Conservation (phyloP, 2,329 filamentous ascomycete species). For the Verticillium nubilum region DNA sequence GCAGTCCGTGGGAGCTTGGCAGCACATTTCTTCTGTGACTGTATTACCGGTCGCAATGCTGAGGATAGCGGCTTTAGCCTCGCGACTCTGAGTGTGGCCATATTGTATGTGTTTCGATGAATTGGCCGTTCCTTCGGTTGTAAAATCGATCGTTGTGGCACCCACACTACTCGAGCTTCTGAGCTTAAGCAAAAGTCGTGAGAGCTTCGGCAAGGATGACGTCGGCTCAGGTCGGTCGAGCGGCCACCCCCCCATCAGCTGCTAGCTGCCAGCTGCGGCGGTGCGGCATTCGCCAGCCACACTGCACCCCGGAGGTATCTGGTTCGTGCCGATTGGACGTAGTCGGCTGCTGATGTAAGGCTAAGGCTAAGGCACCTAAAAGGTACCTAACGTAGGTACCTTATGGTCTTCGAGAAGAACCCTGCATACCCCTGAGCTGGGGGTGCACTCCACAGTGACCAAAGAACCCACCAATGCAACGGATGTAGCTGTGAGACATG, state of each 20-base stretch:
- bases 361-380: no score
- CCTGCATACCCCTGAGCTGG: background rate
- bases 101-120: background rate
- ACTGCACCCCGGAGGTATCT: background rate
- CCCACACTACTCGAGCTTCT: background rate
- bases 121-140: background rate
- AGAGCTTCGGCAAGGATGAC: background rate
- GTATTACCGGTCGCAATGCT: conserved; percentile 3
- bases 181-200: background rate
- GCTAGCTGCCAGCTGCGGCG: background rate
- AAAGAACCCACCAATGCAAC: background rate
- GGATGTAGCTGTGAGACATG: background rate
- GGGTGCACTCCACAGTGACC: background rate
- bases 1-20: conserved; percentile 8
- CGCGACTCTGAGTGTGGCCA: conserved; percentile 1
- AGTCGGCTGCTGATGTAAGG: background rate
- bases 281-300: background rate
- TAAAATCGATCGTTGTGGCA: background rate
- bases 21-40: background rate
- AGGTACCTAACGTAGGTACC: no score
- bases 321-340: background rate
- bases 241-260: background rate
- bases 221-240: background rate
- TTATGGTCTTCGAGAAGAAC: background rate
- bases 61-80: conserved; percentile 9